Conservation (phyloP, 305 asterid genomes). For the Coffea humblotiana region DNA sequence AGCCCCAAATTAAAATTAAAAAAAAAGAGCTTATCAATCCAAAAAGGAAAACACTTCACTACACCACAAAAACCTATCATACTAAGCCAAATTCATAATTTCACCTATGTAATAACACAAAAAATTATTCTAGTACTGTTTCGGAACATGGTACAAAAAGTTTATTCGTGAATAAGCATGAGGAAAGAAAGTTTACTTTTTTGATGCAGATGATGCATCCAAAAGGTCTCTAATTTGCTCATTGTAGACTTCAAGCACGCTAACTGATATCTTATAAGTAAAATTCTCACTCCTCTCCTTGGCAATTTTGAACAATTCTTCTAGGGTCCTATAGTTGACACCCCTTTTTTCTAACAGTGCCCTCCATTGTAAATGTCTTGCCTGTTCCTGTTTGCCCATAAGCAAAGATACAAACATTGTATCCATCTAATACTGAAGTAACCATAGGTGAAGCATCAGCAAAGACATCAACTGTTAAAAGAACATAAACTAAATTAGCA, state of each 20-base stretch:
- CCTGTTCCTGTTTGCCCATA: constrained; percentile 99
- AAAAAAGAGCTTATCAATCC: background rate
- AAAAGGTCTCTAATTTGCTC: constrained; percentile 93
- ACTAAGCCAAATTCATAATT: background rate
- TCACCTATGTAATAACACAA: background rate
- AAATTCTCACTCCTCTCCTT: constrained; percentile 69
- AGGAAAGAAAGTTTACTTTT: constrained; percentile 52
- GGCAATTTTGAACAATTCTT: constrained; percentile 74
- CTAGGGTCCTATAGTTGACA: constrained; percentile 88
- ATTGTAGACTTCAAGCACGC: constrained; percentile 98
- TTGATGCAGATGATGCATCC: constrained; percentile 65
- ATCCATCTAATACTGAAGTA: constrained; percentile 90
- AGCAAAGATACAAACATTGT: constrained; percentile 96
- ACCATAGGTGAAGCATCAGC: constrained; percentile 96
- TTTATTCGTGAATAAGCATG: constrained; percentile 7
- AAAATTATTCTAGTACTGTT: background rate
- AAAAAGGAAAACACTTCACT: background rate
- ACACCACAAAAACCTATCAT: background rate
- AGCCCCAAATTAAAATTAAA: constrained; percentile 7
- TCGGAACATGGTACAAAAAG: background rate
- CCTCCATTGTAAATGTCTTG: constrained; percentile 99
- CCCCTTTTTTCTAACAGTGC: constrained; percentile 81
- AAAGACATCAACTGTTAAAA: constrained; percentile 74
- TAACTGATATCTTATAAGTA: constrained; percentile 77
- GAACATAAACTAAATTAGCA: constrained; percentile 1